Evolutionary conservation across 768 basidiomycete species (phyloP).

Genomic region (Myochromella boudieri): DNA sequence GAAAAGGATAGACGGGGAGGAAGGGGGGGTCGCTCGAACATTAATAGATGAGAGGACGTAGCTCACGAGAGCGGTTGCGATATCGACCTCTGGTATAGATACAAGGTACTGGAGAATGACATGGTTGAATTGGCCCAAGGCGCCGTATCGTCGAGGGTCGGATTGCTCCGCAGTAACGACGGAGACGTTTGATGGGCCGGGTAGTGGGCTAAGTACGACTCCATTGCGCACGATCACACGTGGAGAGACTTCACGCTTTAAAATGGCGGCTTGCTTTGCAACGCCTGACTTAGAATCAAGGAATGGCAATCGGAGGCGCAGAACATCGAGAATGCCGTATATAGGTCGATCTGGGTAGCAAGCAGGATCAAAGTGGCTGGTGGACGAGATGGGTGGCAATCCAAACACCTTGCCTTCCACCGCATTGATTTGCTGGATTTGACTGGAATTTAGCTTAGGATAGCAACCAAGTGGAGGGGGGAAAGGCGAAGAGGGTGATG

Average conservation of each 20-base stretch:
- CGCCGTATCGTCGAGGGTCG: constrained; percentile 57
- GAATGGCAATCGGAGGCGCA: constrained; percentile 61
- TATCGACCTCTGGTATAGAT: constrained; percentile 44
- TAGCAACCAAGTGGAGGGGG: constrained; percentile 64
- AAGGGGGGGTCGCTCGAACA: constrained; percentile 38
- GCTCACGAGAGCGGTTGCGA: constrained; percentile 47
- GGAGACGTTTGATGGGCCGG: constrained; percentile 30
- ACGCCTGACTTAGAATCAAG: constrained; percentile 39
- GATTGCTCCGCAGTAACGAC: constrained; percentile 29
- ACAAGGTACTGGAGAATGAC: constrained; percentile 56
- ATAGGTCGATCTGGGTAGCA: constrained; percentile 60
- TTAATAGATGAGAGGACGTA: constrained; percentile 40
- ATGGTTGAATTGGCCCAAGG: constrained; percentile 52
- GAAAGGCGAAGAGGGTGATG: constrained; percentile 42
- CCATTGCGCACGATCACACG: constrained; percentile 55
- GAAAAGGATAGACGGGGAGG: constrained; percentile 36
- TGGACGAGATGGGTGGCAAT: constrained; percentile 30
- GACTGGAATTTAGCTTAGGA: constrained; percentile 43
- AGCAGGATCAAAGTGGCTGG: constrained; percentile 40
- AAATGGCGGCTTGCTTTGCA: constrained; percentile 49
- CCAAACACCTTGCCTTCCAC: constrained; percentile 56
- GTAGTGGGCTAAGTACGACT: constrained; percentile 47
- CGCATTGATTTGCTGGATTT: constrained; percentile 40
- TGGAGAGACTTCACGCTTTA: constrained; percentile 42
- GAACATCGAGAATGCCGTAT: constrained; percentile 61